Percentiles rank a stretch among this genome's conserved stretches.
These are phyloP conservation scores for Vitis labrusca DNA, from an alignment of 164 flowering plant genomes.

Conservation along the genomic window DNA sequence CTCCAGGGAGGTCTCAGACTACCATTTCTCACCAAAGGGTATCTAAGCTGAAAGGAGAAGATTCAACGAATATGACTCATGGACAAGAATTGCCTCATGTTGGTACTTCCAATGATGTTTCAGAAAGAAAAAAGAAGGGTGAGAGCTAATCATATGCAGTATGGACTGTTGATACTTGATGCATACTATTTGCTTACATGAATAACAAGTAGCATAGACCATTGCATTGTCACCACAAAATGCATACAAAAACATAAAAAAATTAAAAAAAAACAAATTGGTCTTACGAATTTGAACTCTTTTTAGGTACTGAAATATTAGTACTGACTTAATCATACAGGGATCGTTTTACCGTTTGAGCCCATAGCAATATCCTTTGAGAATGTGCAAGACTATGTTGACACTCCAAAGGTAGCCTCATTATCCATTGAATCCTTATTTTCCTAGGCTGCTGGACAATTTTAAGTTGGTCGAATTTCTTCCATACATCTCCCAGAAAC, in stretches of 20 bases:
- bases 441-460: neutral
- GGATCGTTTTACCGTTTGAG: slow-evolving; percentile 37
- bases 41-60: slow-evolving; percentile 5
- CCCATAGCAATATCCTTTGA: slow-evolving; percentile 36
- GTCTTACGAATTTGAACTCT: neutral
- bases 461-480: neutral
- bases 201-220: neutral
- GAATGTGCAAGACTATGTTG: slow-evolving; percentile 40
- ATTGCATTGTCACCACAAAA: no score
- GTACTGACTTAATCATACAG: slow-evolving; percentile 2
- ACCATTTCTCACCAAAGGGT: slow-evolving; percentile 25
- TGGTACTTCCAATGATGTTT: neutral
- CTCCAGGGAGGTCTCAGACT: slow-evolving; percentile 23
- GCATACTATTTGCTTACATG: neutral
- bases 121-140: slow-evolving; percentile 9
- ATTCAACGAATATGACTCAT: neutral
- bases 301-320: neutral
- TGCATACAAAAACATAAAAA: no score
- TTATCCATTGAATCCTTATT: neutral
- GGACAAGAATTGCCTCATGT: neutral
- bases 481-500: slow-evolving; percentile 8
- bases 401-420: slow-evolving; percentile 28
- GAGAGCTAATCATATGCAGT: neutral
- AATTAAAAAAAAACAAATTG: no score
- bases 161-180: no score